Evolutionary conservation across 2,329 filamentous ascomycete species (phyloP), one percentile per base, ranked within the genome.

Genomic region (Chaetoscypha palmicola): DNA sequence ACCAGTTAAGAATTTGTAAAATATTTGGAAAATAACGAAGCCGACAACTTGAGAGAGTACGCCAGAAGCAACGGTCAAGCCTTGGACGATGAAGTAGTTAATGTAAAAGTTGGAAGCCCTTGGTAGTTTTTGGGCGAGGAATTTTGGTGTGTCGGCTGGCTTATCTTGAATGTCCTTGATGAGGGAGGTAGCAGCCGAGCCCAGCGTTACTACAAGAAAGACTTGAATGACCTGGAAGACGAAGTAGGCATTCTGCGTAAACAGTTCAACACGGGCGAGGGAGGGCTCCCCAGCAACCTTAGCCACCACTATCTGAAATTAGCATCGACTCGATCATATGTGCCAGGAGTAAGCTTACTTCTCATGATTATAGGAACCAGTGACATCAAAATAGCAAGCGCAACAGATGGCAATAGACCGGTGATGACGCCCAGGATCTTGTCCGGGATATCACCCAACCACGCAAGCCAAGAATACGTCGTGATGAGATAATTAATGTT

Each of bases 71-170:
- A 91, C 80, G 1, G 82, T 83, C 46, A 97, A 65, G 24, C 91
- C 94, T 64, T 97, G 92, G 2, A 98, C 77, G 23, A 97, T 79
- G 53, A 98, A 94, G 67, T 97, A 98, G 0, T 84, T 87, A 16
- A 97, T 82, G 65, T 96, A 98, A 61, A 97, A 94, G 66, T 94
- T 97, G 48, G 89, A 90, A 0, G 88, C 81, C 44, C 77, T 81
- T 14, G 92, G 92, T 4, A 98, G 71, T 46, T 86, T 83, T 12
- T 71, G 59, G 1, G 89, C 83, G 3, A 95, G 72, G 30, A 94
- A 66, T 0, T 62, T 66, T 0, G 87, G 78, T 5, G 79, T 76
- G 0, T 66, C 66, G 2, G 68, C 62, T 0, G 89, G 88, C 3
- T 87, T 56, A 0, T 79, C 30, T 11, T 80, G 68, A 37, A 94